phyloP scores from a whole-genome alignment of 257 asterid species.

The Perilla frutescens region DNA sequence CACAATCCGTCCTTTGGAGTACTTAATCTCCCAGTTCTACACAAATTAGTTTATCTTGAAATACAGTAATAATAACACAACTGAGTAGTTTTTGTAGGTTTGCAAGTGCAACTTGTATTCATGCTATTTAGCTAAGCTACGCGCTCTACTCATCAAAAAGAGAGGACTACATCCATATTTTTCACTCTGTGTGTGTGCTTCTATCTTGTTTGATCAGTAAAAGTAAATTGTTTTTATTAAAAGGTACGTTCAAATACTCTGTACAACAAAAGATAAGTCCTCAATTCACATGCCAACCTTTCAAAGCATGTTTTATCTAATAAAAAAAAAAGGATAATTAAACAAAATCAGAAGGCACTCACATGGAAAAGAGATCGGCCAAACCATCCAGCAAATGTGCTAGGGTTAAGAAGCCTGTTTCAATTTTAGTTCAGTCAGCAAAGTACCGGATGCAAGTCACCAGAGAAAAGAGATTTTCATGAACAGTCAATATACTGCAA shows the following conservation, averaged over 20 bases:
- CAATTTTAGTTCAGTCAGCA: constrained; percentile 36
- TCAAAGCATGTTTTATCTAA: constrained; percentile 22
- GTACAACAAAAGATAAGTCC: not conserved
- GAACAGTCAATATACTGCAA: constrained; percentile 11
- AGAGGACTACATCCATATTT: not conserved
- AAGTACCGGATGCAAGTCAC: constrained; percentile 27
- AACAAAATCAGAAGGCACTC: constrained; percentile 46
- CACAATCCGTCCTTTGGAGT: not conserved
- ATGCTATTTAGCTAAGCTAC: constrained; percentile 14
- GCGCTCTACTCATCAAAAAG: constrained; percentile 12
- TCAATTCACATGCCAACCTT: constrained; percentile 21
- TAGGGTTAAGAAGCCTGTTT: constrained; percentile 98
- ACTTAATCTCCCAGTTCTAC: not conserved
- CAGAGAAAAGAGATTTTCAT: constrained; percentile 10
- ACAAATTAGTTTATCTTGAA: not conserved
- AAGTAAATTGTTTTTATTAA: not conserved
- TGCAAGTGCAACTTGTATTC: constrained; percentile 1
- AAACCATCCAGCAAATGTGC: constrained; percentile 99
- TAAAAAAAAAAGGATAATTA: not conserved
- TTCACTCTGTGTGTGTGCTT: not conserved
- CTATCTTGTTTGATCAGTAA: not conserved
- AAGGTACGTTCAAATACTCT: not conserved
- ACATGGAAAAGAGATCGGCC: constrained; percentile 99
- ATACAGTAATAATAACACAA: not conserved
- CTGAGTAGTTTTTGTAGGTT: not conserved